Evolutionary conservation across 202 grass and related monocot species (phyloP), one percentile per base, ranked within the genome.

Genomic region (Saccharum hybrid): DNA sequence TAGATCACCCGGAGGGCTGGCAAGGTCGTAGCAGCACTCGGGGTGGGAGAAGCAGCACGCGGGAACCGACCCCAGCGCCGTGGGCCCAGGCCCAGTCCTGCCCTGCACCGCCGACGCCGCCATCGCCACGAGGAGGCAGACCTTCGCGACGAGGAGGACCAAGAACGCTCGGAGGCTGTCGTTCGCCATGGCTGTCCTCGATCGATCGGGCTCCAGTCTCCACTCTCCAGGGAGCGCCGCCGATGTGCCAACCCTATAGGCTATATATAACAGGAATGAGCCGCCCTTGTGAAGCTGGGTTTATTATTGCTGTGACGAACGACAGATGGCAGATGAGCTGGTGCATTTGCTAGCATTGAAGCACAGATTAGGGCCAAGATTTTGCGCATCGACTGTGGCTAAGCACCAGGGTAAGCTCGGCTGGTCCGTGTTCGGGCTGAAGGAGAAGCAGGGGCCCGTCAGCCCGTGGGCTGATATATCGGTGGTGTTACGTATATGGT

Each of bases 41-140:
- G 76, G 71, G 71, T 63, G 76, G 63, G 69, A 42, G 52, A 39
- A 8, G 64, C 87, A 88, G 52, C 82, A 88, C 1, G 1, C 11
- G 0, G 76, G 87, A 19, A 23, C 51, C 22, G 31, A 52, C 6
- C 75, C 52, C 31, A 19, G 6, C 0, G 15, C 5, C 75, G 60
- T 3, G 9, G 51, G 39, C 15, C 46, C 43, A 10, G 31, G 6
- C 38, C 19, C 48, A 15, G 37, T 14, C 28, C 71, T 75, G 7
- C 52, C 52, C n/a, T 76, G 52, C 49, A 76, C 85, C 6, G 41
- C 56, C 31, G 51, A 11, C 51, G 63, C 31, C 4, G 63, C 71
- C 52, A 63, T 15, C 30, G 59, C 45, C 63, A 56, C 31, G 19
- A 87, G 64, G 14, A 82, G 52, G 31, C 63, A 70, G 6, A 76